These are phyloP conservation scores for Trametes punicea DNA, from an alignment of 768 basidiomycete genomes.

Conservation along the genomic window DNA sequence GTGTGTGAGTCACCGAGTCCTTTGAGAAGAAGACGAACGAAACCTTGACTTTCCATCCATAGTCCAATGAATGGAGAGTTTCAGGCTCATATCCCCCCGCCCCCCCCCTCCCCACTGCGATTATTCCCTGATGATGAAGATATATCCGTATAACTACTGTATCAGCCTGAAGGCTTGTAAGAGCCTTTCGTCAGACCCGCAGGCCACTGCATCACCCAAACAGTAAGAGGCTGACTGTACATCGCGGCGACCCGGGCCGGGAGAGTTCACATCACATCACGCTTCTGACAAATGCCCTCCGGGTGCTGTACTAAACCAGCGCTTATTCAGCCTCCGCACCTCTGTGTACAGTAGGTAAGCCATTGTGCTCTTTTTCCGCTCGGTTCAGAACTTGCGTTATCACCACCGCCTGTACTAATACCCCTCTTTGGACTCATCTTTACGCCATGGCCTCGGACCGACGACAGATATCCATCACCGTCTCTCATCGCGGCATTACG, in stretches of 20 bases:
- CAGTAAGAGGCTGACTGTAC: background rate
- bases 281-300: background rate
- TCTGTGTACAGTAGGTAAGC: background rate
- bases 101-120: no score
- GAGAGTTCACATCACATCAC: background rate
- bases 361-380: background rate
- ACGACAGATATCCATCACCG: constrained; percentile 20
- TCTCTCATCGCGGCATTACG: constrained; percentile 48
- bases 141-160: no score
- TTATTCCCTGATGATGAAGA: no score
- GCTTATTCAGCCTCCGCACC: constrained; percentile 5
- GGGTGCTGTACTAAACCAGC: background rate
- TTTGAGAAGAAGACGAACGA: no score
- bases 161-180: no score
- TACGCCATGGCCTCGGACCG: background rate
- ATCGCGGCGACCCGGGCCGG: background rate
- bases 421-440: background rate
- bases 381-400: no score
- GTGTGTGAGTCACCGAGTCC: no score
- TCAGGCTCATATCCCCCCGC: no score
- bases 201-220: no score
- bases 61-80: no score
- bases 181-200: no score
- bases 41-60: no score
- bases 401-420: background rate